A percentile compares a stretch with the other conserved stretches of the same genome.
Conservation (phyloP, 495 filamentous ascomycete species). For the Platismatia glauca region DNA sequence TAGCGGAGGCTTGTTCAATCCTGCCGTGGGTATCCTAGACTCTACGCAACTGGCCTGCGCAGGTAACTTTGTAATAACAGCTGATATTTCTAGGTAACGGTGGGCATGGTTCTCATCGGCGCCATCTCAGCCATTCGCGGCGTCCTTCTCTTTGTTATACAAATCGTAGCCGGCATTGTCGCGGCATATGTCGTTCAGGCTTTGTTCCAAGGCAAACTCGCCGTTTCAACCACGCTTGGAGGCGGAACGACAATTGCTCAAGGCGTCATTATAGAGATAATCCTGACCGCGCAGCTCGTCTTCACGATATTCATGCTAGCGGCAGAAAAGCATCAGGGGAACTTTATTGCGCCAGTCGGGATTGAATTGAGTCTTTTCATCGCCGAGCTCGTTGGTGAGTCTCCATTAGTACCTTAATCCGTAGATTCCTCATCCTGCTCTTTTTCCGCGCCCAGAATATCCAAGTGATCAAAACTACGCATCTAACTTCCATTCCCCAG, state of each 20-base stretch:
- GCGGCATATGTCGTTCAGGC: slow-evolving; percentile 43
- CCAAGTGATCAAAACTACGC: too few species aligned
- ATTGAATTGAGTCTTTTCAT: slow-evolving; percentile 48
- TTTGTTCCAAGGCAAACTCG: slow-evolving; percentile 43
- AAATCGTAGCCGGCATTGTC: slow-evolving; percentile 50
- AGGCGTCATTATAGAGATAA: slow-evolving; percentile 50
- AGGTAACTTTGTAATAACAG: background rate
- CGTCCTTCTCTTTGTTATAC: slow-evolving; percentile 42
- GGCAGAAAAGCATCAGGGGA: slow-evolving; percentile 45
- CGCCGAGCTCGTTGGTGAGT: slow-evolving; percentile 33
- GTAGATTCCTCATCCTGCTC: background rate
- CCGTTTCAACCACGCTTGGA: slow-evolving; percentile 37
- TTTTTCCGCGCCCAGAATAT: too few species aligned
- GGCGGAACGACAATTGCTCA: slow-evolving; percentile 36
- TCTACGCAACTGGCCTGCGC: background rate
- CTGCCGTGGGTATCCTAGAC: slow-evolving; percentile 29
- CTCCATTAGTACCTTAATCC: background rate
- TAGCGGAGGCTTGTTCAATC: slow-evolving; percentile 57
- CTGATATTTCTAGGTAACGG: slow-evolving; percentile 24
- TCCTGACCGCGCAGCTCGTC: slow-evolving; percentile 43
- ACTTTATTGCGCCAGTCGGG: slow-evolving; percentile 31
- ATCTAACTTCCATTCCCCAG: slow-evolving; percentile 21
- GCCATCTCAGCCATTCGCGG: slow-evolving; percentile 43
- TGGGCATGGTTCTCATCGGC: slow-evolving; percentile 44
- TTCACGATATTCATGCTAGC: slow-evolving; percentile 52